These are phyloP conservation scores for Aspergillus sp. DNA, from an alignment of 2,329 filamentous ascomycete genomes.

Conservation along the genomic window DNA sequence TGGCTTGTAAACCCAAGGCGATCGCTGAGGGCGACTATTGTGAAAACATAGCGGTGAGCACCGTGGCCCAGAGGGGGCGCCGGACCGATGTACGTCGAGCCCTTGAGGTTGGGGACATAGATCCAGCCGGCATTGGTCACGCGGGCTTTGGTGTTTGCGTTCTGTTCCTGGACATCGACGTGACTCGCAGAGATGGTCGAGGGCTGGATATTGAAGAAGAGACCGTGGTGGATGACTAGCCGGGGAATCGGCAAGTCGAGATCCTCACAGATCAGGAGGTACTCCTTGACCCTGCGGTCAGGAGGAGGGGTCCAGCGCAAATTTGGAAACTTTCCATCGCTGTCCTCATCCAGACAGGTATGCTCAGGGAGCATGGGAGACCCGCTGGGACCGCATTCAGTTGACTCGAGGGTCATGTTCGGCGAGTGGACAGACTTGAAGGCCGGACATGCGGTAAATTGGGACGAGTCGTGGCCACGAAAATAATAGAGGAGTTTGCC, in stretches of 20 bases:
- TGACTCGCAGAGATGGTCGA: slow-evolving; percentile 8
- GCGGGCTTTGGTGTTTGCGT: slow-evolving; percentile 5
- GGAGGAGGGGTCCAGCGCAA: slow-evolving; percentile 16
- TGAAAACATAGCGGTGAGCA: slow-evolving; percentile 24
- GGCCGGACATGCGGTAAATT: slow-evolving; percentile 13
- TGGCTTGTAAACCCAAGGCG: slow-evolving; percentile 12
- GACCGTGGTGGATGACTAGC: slow-evolving; percentile 19
- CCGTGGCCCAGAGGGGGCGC: slow-evolving; percentile 22
- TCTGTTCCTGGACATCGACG: slow-evolving; percentile 9
- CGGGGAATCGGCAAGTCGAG: slow-evolving; percentile 20
- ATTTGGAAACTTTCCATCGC: slow-evolving; percentile 13
- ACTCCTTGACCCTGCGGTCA: slow-evolving; percentile 12
- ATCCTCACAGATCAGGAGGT: slow-evolving; percentile 23
- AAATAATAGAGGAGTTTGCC: slow-evolving; percentile 15
- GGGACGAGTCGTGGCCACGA: slow-evolving; percentile 16
- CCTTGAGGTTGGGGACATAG: slow-evolving; percentile 18
- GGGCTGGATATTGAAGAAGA: slow-evolving; percentile 23
- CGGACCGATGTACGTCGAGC: slow-evolving; percentile 17
- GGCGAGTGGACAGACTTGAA: slow-evolving; percentile 14
- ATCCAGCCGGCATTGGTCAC: slow-evolving; percentile 19
- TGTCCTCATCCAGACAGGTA: slow-evolving; percentile 14
- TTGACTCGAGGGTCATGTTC: slow-evolving; percentile 16
- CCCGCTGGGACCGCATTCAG: slow-evolving; percentile 15
- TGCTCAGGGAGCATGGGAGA: slow-evolving; percentile 14
- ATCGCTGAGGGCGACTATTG: slow-evolving; percentile 20